Base-by-base conservation (phyloP, 2,329 filamentous ascomycete genomes). In the Shiraia bambusicola region DNA sequence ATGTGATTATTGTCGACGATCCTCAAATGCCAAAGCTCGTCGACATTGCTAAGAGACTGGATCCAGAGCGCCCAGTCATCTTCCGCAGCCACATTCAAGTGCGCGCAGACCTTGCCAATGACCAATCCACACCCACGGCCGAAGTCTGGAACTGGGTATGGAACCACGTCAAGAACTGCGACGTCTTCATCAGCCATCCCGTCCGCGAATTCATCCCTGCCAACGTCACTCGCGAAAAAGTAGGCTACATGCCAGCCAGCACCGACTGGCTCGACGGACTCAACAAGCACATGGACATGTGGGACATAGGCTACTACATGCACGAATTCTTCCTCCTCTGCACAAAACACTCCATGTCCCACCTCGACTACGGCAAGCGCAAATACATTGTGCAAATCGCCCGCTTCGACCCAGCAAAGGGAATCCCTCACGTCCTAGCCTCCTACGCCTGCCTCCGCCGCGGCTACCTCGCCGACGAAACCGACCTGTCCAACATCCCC, bases 81-180 rank as follows among this genome's bases (percentile, higher is more conserved):
- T 93, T 87, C 70, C 81, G 88, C 45, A 89, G 85, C 34, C 88
- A 93, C 64, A 93, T 93, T 42, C 87, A 93, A 66, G 83, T 93
- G 43, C 81, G 87, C 41, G 83, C 82, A 47, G 88, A 93, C 59
- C 76, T 92, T 10, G 78, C 85, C 6, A 78, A 79, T 34, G 71
- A 77, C 34, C 65, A 77, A 1, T 82, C 79, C 1, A 82, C 81
- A 2, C 83, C 87, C 0, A 86, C 90, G 52, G 78, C 79, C 4
- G 83, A 88, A 48, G 81, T 86, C 10, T 93, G 88, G 87, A 72
- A 78, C 22, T 89, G 83, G 71, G 71, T 93, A 7, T 92, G 86
- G 86, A 72, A 80, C 34, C 80, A 81, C 48, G 86, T 89, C 56
- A 76, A 85, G 58, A 68, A 78, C 2, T 82, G 85, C 8, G 87